Base-by-base conservation (phyloP, 495 filamentous ascomycete species). In the Xylaria palmicola region DNA sequence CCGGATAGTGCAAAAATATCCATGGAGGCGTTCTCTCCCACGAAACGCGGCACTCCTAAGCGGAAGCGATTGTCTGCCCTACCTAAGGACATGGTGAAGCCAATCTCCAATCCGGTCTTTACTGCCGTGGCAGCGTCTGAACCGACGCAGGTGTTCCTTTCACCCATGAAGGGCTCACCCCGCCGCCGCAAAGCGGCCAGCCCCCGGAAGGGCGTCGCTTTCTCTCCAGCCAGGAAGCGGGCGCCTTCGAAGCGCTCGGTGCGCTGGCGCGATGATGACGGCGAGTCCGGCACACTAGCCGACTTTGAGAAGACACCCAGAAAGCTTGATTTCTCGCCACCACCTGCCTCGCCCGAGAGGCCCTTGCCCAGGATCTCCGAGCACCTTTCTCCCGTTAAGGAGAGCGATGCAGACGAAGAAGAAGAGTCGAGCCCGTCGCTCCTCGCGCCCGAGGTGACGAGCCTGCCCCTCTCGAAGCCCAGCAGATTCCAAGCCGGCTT, bases 401-500 rank as follows among this genome's bases (percentile, higher is more conserved):
- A 74, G 44, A 66, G 69, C n/a, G 75, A 73, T 55, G 67, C 74
- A n/a, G 75, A 67, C 22, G 68, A 77, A n/a, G 75, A 67, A 19
- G 68, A 77, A n/a, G 79, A 81, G 58, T 85, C 85, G 4, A 88
- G 85, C 50, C 84, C 85, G 7, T 85, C 84, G 10, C 70, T 84
- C 12, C 77, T 86, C 32, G 66, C 76, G 12, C 74, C 75, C 6
- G 78, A 81, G 32, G 62, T 68, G 22, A 69, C 74, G 17, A 71
- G 65, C n/a, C 62, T 81, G 1, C 65, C 63, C 24, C 65, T 75
- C 52, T 70, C 80, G 65, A 92, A 90, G 66, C 85, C 82, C 55
- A 92, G 85, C 73, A 83, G 94, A 34, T 97, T 98, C 80, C 90
- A 96, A 69, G 81, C 92, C 32, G 94, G 94, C 26, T 97, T 96